phyloP scores from a whole-genome alignment of 352 stramenopile species.

The Phytopythium vexans region DNA sequence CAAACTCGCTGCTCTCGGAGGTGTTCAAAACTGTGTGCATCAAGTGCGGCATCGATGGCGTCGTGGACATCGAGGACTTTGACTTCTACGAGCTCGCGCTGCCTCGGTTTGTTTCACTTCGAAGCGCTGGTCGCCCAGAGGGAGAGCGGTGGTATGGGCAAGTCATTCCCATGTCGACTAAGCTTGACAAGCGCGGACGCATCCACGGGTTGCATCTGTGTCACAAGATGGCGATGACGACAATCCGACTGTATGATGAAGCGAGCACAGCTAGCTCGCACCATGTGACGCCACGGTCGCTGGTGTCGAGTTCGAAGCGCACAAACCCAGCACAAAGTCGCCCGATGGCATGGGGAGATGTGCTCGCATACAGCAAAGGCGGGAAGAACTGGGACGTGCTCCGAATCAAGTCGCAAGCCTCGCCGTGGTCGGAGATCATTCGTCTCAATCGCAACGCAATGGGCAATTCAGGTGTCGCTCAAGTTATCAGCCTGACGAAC shows the following conservation, averaged over 20 bases:
- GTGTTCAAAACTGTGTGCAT: conserved; percentile 76
- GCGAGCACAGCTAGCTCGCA: conserved; percentile 80
- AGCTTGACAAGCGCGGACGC: conserved; percentile 56
- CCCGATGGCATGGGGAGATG: conserved; percentile 75
- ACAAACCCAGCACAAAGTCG: conserved; percentile 78
- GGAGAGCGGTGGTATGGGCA: conserved; percentile 82
- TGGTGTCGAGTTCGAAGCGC: conserved; percentile 68
- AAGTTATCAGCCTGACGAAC: conserved; percentile 83
- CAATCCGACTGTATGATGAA: conserved; percentile 86
- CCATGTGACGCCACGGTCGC: conserved; percentile 72
- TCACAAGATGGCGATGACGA: conserved; percentile 85
- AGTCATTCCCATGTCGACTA: conserved; percentile 57
- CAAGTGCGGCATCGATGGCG: conserved; percentile 68
- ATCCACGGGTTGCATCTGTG: conserved; percentile 79
- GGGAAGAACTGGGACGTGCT: conserved; percentile 85
- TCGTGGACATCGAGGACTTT: conserved; percentile 78
- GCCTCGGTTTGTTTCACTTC: conserved; percentile 82
- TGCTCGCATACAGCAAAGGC: conserved; percentile 68
- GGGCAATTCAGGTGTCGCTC: conserved; percentile 84
- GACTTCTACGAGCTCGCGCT: conserved; percentile 81
- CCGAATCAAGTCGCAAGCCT: conserved; percentile 69
- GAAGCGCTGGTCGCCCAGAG: conserved; percentile 79
- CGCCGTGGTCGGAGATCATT: conserved; percentile 83
- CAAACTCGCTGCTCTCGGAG: conserved; percentile 55
- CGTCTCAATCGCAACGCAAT: conserved; percentile 85